Conservation (phyloP, 441 rosid species). For the Erodium moschatum region DNA sequence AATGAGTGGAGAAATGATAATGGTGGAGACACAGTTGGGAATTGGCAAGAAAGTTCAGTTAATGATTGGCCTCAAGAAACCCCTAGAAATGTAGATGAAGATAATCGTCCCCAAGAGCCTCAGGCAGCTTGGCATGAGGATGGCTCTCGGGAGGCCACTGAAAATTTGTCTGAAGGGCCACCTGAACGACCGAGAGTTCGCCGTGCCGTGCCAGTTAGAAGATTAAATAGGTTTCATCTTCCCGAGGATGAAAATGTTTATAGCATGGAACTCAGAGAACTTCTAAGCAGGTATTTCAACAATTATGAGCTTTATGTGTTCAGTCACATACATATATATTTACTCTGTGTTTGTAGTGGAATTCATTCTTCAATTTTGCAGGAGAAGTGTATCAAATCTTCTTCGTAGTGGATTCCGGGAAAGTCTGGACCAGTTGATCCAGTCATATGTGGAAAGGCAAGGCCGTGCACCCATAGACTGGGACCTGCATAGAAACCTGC, state of each 20-base stretch:
- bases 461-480: slow-evolving; percentile 67
- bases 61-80: slow-evolving; percentile 47
- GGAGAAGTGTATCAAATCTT: slow-evolving; percentile 85
- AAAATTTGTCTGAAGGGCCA: slow-evolving; percentile 49
- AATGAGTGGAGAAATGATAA: slow-evolving; percentile 43
- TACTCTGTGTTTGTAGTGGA: background rate
- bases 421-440: slow-evolving; percentile 69
- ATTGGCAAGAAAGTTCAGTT: slow-evolving; percentile 44
- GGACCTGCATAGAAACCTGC: slow-evolving; percentile 68
- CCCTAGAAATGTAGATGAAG: slow-evolving; percentile 35
- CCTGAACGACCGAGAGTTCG: slow-evolving; percentile 45
- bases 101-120: slow-evolving; percentile 35
- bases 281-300: slow-evolving; percentile 59
- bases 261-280: slow-evolving; percentile 83
- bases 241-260: slow-evolving; percentile 78
- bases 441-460: slow-evolving; percentile 32
- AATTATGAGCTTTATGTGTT: background rate
- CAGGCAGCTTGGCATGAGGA: slow-evolving; percentile 48
- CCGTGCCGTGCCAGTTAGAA: slow-evolving; percentile 49
- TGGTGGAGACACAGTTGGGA: slow-evolving; percentile 46
- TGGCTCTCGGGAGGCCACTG: slow-evolving; percentile 41
- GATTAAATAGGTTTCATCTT: slow-evolving; percentile 65
- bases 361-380: slow-evolving; percentile 23
- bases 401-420: slow-evolving; percentile 89
- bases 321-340: background rate